Conservation (phyloP, 2,329 filamentous ascomycete species). For the Teratosphaeria pseudoeucalypti region DNA sequence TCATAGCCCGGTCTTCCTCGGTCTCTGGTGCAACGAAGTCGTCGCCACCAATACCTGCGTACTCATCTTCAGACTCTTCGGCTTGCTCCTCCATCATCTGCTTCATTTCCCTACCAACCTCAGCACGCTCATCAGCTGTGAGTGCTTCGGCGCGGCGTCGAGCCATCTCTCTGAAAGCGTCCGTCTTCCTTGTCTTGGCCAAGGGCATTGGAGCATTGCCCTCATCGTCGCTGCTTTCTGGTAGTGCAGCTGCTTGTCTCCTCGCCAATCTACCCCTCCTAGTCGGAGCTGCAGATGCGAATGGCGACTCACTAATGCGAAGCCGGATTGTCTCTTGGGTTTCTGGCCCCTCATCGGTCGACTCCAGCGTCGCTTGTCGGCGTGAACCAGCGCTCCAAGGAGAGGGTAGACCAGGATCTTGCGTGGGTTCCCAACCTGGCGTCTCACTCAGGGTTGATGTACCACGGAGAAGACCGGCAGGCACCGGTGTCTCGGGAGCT, state of each 20-base stretch:
- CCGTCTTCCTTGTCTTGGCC: constrained; percentile 28
- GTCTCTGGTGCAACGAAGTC: constrained; percentile 67
- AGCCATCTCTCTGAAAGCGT: constrained; percentile 61
- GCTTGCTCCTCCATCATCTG: constrained; percentile 89
- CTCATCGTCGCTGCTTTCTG: constrained; percentile 28
- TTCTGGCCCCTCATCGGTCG: constrained; percentile 14
- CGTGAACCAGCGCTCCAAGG: constrained; percentile 13
- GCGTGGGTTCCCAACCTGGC: constrained; percentile 26
- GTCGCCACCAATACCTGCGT: constrained; percentile 87
- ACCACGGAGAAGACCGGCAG: constrained; percentile 10
- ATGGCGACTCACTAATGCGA: constrained; percentile 23
- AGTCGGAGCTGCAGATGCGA: constrained; percentile 15
- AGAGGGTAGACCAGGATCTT: constrained; percentile 21
- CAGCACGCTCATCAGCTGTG: constrained; percentile 29
- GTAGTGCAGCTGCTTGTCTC: constrained; percentile 32
- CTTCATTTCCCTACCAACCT: constrained; percentile 66
- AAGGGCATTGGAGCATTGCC: constrained; percentile 2
- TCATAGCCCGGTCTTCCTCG: constrained; percentile 72
- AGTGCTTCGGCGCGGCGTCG: constrained; percentile 46
- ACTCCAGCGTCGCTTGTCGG: constrained; percentile 10
- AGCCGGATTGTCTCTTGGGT: constrained; percentile 24
- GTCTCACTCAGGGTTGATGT: constrained; percentile 19
- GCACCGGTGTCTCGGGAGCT: constrained; percentile 19
- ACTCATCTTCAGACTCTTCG: constrained; percentile 96
- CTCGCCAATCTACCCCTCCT: constrained; percentile 47